Base-by-base conservation (phyloP, 371 early-diverging fungal genomes). In the Apophysomyces ossiformis region DNA sequence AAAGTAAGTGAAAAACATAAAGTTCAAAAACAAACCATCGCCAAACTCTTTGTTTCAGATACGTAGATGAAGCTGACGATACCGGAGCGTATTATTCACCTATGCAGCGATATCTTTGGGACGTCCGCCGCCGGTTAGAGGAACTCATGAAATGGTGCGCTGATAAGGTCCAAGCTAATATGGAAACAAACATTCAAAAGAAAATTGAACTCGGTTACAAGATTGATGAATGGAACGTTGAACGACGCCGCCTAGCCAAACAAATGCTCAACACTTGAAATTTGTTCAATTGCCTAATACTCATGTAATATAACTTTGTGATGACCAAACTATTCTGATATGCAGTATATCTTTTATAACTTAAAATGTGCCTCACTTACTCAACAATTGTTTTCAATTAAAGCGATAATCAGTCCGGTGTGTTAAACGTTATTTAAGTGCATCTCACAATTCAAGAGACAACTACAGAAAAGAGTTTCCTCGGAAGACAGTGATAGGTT, bases 71-170 rank as follows among this genome's bases (percentile, higher is more conserved):
- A 18, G 66, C 74, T 16, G 83, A 83, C 63, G 68, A 79, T 12
- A 80, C 78, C 2, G 83, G 80, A 37, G 81, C 77, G n/a, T 76
- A 69, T 36, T 83, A 80, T 65, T 76, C 81, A 3, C 81, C 83
- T 37, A 75, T 80, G 74, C 83, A 83, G 58, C 66, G 69, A 41
- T 83, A 78, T 41, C 65, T 83, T 32, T 83, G 83, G 83, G 81
- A 80, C 63, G 74, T 80, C 1, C 79, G 80, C 12, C 58, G 61
- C 2, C 57, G 61, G 15, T n/a, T 75, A 3, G 57, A 39, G 2
- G 66, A 69, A 7, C 38, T 75, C 32, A 16, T 65, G 5, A 54
- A 61, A 58, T 75, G 76, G 76, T 69, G 68, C 37, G 70, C 72
- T 44, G 56, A 50, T 7, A 41, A 60, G 54, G 60, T 61, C 15